Base-by-base conservation (phyloP, 768 basidiomycete genomes). In the Dacryopinax spathularia region DNA sequence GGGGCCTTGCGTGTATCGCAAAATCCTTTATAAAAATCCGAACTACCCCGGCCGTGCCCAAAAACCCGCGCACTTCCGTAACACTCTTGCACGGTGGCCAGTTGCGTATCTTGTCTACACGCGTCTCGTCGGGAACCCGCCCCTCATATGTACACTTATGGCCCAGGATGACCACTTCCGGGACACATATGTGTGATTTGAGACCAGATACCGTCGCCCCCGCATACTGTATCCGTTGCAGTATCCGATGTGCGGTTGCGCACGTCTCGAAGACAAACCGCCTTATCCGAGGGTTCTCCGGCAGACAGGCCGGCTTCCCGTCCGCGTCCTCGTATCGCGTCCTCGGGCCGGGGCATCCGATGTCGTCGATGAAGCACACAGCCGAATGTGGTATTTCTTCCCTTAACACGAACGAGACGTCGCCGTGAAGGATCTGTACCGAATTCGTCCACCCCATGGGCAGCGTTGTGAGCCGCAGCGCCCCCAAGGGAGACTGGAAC, bases 371-470 rank as follows among this genome's bases (percentile, higher is more conserved):
- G 60, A 73, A 82, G 0, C 71, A 73, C 0, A 67, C 63, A 0
- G 75, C 75, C 4, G 69, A 25, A 1, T 77, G 25, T 18, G 77
- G 77, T 1, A 81, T 79, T 63, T 80, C 75, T 0, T 70, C 64
- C 44, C 74, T 68, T 0, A 81, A 64, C 4, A 79, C 75, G 33
- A 73, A 73, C 0, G 70, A 69, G 6, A 78, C 70, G 61, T 79
- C 73, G 15, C 72, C 75, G n/a, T 80, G 76, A 43, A 78, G 76
- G 1, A 79, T 76, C 0, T 73, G 74, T 0, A 75, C 71, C 0
- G 73, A 74, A 22, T 79, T 79, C 0, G 78, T 79, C 44, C 70
- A 77, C 0, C 78, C 80, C 76, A 77, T 77, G 0, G 77, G 77
- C 0, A 80, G 64, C 0, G 70, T 68, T 0, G 70, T 70, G 0